A percentile compares a stretch with the other conserved stretches of the same genome.
Evolutionary conservation across 2,329 filamentous ascomycete species (phyloP).

Genomic region (Penicillium sp.): DNA sequence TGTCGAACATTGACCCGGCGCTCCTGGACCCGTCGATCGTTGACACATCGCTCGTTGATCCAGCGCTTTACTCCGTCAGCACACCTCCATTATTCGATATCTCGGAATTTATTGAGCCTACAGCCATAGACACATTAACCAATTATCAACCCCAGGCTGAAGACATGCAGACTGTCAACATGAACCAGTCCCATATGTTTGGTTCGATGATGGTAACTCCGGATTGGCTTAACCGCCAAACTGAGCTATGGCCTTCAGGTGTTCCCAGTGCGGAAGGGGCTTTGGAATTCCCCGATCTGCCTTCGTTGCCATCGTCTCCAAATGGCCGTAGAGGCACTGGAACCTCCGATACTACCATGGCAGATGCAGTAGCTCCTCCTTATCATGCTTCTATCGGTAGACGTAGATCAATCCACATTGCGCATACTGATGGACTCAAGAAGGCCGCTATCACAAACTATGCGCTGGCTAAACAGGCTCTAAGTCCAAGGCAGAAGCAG

Average conservation of each 20-base stretch:
- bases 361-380: not conserved
- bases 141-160: not conserved
- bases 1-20: not conserved
- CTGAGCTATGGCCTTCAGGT: slow-evolving; percentile 8
- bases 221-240: not conserved
- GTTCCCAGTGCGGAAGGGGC: slow-evolving; percentile 5
- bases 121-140: too few relatives aligned
- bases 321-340: not conserved
- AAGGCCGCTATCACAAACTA: not conserved
- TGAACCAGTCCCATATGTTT: not conserved
- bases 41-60: slow-evolving; percentile 1
- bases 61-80: not conserved
- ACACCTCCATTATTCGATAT: not conserved
- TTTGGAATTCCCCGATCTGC: slow-evolving; percentile 11
- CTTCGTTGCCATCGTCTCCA: not conserved
- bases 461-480: not conserved
- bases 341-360: not conserved
- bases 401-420: not conserved
- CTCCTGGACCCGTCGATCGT: slow-evolving; percentile 5
- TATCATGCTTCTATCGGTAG: not conserved
- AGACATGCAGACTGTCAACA: too few relatives aligned
- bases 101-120: not conserved
- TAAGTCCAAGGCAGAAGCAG: not conserved
- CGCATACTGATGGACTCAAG: not conserved
- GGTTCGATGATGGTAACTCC: slow-evolving; percentile 5